Evolutionary conservation across 805 yeast species (phyloP), one percentile per base, ranked within the genome.

Genomic region (Cephaloascus albidus): DNA sequence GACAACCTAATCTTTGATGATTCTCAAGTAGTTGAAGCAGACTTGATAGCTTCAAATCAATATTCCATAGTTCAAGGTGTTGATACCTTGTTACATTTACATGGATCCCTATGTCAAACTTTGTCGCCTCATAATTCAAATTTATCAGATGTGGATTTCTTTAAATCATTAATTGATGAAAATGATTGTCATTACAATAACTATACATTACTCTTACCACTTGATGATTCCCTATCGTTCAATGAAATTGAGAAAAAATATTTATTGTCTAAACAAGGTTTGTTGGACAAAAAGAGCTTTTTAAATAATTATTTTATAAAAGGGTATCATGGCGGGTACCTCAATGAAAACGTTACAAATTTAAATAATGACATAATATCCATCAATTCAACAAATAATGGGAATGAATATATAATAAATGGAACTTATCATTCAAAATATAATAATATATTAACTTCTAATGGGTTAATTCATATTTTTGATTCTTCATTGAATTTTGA

Each of bases 21-120:
- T 3, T 57, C 74, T 0, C 57, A 63, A n/a, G 74, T 83, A 3
- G 67, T 81, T 1, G 82, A 77, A 18, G 57, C 68, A 1, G 81
- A 83, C 50, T 53, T 76, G 19, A 58, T 55, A 38, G 86, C 93
- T 2, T 67, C 68, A 38, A 73, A 76, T 35, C 85, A 80, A 48
- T 68, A 76, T 47, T 75, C 89, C 0, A 74, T 72, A 20, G 74
- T 86, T 10, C 86, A 83, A 42, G 87, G 84, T 1, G 64, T 83
- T 2, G 76, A 74, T 40, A 48, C 59, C 15, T 48, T 72, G 10
- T 45, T 82, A 1, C 61, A 65, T 12, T 30, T 49, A 26, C 59
- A 58, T 50, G 60, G 60, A 36, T 42, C 52, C 20, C 44, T 63
- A 16, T 68, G 65, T 49, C 63, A 63, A 3, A 49, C 68, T 10